A percentile compares a stretch with the other conserved stretches of the same genome.
Conservation (phyloP, 192 early-diverging fungal genomes). For the Allomyces macrogynus region DNA sequence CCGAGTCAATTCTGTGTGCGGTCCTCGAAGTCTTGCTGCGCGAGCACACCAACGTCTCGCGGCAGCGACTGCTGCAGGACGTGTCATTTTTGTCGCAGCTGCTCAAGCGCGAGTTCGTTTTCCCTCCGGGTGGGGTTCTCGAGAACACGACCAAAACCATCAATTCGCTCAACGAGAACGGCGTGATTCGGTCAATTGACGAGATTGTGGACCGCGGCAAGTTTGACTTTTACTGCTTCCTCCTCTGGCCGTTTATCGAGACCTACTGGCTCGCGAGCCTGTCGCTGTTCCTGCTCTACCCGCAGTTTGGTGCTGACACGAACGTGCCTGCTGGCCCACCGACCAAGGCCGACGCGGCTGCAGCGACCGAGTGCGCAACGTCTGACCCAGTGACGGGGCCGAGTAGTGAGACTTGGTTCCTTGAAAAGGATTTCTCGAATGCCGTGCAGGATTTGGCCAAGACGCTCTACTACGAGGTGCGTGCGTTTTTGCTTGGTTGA, state of each 20-base stretch:
- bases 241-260: slow-evolving; percentile 76
- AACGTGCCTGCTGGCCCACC: neutral
- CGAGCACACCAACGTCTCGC: neutral
- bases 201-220: neutral
- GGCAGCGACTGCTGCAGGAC: slow-evolving; percentile 29
- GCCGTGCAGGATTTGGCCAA: slow-evolving; percentile 55
- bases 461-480: slow-evolving; percentile 66
- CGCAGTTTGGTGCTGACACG: slow-evolving; percentile 5
- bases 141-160: slow-evolving; percentile 41
- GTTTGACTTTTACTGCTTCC: slow-evolving; percentile 58
- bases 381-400: neutral
- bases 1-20: slow-evolving; percentile 6
- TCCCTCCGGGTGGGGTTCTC: slow-evolving; percentile 46
- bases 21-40: neutral
- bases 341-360: slow-evolving; percentile 7
- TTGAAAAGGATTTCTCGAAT: slow-evolving; percentile 45
- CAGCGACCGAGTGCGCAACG: too few relatives aligned
- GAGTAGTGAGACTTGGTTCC: slow-evolving; percentile 32
- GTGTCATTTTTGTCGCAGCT: slow-evolving; percentile 52
- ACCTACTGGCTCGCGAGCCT: slow-evolving; percentile 65
- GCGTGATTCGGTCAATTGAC: slow-evolving; percentile 13
- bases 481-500: slow-evolving; percentile 9
- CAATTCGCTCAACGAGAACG: slow-evolving; percentile 21
- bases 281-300: slow-evolving; percentile 19
- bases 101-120: slow-evolving; percentile 63